A percentile compares a stretch with the other conserved stretches of the same genome.
Evolutionary conservation across 2,329 filamentous ascomycete genomes (phyloP).

Genomic region (Aspergillus sp.): DNA sequence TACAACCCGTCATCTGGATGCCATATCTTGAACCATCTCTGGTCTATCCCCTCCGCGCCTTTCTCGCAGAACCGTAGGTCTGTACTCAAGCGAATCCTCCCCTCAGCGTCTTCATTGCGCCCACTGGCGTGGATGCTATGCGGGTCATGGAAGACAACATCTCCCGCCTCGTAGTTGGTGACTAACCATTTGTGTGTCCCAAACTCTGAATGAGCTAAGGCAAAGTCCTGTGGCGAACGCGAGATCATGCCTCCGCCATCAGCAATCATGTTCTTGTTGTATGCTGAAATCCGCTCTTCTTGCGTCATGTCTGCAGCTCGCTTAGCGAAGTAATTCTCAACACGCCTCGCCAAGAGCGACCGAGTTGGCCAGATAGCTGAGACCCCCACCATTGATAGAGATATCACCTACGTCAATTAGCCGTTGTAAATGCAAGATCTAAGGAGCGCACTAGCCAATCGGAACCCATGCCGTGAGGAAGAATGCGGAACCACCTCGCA

Average conservation of each 20-base stretch:
- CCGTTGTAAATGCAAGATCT: too few species aligned
- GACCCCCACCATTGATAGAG: slow-evolving; percentile 35
- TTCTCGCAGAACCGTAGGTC: slow-evolving; percentile 46
- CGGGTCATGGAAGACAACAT: slow-evolving; percentile 47
- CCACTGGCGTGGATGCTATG: slow-evolving; percentile 43
- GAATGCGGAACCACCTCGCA: slow-evolving; percentile 37
- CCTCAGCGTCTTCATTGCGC: slow-evolving; percentile 41
- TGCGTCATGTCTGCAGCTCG: slow-evolving; percentile 24
- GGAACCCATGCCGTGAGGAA: slow-evolving; percentile 36
- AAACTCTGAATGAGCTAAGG: slow-evolving; percentile 21
- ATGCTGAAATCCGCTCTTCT: slow-evolving; percentile 33
- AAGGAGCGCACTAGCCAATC: slow-evolving; percentile 36
- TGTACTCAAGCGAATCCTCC: slow-evolving; percentile 42
- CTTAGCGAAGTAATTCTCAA: slow-evolving; percentile 40
- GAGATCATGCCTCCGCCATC: slow-evolving; percentile 24
- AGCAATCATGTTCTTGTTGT: slow-evolving; percentile 30
- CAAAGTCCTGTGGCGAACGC: slow-evolving; percentile 18
- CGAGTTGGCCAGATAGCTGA: slow-evolving; percentile 45
- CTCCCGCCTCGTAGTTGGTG: slow-evolving; percentile 39
- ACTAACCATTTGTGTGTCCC: slow-evolving; percentile 30
- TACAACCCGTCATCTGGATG: slow-evolving; percentile 34
- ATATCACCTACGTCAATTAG: slow-evolving; percentile 12
- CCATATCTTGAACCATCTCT: slow-evolving; percentile 39
- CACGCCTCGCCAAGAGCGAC: slow-evolving; percentile 34
- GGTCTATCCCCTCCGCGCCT: slow-evolving; percentile 31